Conservation (phyloP, 352 stramenopile genomes). For the Peronospora belbahrii region DNA sequence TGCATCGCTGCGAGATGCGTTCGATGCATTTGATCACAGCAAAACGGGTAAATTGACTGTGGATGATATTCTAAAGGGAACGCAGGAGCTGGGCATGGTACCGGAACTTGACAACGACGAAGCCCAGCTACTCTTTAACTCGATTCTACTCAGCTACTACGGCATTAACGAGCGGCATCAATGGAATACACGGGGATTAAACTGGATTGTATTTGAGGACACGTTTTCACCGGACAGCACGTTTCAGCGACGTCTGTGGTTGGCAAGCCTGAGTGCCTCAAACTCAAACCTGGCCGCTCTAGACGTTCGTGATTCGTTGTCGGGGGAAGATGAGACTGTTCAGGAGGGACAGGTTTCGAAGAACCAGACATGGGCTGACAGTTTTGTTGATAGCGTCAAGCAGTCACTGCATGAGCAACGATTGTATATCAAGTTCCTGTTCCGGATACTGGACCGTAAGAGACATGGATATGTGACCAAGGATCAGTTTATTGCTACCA, state of each 20-base stretch:
- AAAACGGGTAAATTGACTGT: conserved; percentile 32
- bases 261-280: conserved; percentile 54
- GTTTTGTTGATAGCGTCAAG: conserved; percentile 63
- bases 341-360: conserved; percentile 26
- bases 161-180: conserved; percentile 36
- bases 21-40: conserved; percentile 42
- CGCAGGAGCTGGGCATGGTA: conserved; percentile 38
- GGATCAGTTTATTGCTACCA: conserved; percentile 60
- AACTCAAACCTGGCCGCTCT: conserved; percentile 34
- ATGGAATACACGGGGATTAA: conserved; percentile 37
- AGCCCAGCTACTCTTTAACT: conserved; percentile 46
- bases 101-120: conserved; percentile 41
- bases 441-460: conserved; percentile 68
- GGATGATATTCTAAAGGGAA: conserved; percentile 47
- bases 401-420: conserved; percentile 70
- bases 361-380: conserved; percentile 51
- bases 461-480: conserved; percentile 54
- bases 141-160: conserved; percentile 63
- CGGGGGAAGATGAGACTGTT: conserved; percentile 26
- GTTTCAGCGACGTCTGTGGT: conserved; percentile 47
- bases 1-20: conserved; percentile 43
- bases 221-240: conserved; percentile 69
- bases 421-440: conserved; percentile 75
- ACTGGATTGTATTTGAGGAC: conserved; percentile 73
- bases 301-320: conserved; percentile 17